Evolutionary conservation across 768 basidiomycete genomes (phyloP), one percentile per base, ranked within the genome.

Genomic region (Termitomyces sp.): DNA sequence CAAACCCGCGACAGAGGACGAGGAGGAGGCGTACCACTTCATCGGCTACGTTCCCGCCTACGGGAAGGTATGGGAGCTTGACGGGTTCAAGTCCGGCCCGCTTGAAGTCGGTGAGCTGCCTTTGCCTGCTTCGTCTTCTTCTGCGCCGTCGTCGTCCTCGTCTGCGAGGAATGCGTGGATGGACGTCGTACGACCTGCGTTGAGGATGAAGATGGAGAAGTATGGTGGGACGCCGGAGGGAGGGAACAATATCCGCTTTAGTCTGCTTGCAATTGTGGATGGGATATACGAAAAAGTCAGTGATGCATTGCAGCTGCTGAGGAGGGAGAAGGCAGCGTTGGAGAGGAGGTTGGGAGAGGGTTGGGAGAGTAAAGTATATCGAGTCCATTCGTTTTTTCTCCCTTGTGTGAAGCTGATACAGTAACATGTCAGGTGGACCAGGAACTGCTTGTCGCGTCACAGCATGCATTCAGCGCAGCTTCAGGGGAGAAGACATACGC

Each of bases 1-100:
- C 0, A 57, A 64, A 20, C 60, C 62, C 12, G 66, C 68, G 5
- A 55, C 59, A 4, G 64, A 66, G 20, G 66, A 69, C 2, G 49
- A 56, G 18, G 77, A 79, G 41, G 84, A 84, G 51, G 72, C 72
- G 0, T 87, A 80, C 68, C 85, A 87, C 64, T 87, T 83, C 70
- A 84, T 86, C 58, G 83, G 82, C 10, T 87, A 85, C 62, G 81
- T 86, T 34, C 84, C 83, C 5, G 79, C 77, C 1, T 71, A 77
- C 62, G 84, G 83, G 8, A 83, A 84, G 61, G 84, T 86, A n/a
- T 87, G 84, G 84, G 84, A 87, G 67, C 77, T 87, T 52, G 83
- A 86, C 64, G 85, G 85, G 13, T 75, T 86, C 54, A 83, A 83
- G 58, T 74, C 79, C 1, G 84, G 82, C 0, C 84, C 85, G 5